Base-by-base conservation (phyloP, 2,329 filamentous ascomycete genomes). In the Epichloe sibirici region DNA sequence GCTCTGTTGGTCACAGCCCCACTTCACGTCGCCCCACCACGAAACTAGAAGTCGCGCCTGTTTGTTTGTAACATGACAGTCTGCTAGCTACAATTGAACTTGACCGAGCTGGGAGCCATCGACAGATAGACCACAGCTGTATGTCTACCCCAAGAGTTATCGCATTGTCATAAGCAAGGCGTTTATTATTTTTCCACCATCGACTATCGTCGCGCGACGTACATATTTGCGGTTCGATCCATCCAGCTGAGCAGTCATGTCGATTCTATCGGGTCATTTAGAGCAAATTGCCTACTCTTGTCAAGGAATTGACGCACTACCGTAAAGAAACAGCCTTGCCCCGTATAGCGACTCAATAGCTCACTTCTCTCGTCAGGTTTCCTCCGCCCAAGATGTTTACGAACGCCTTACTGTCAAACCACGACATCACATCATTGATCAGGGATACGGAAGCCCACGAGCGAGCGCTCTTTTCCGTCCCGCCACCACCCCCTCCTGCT, bases 401-500 rank as follows among this genome's bases (percentile, higher is more conserved):
- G 59, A 96, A 95, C 67, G 90, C 93, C 37, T 78, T 98, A 40
- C 82, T 97, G 48, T 83, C 85, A 53, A 83, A 83, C 59, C 85
- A 90, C 68, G 93, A 98, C 68, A 97, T 98, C 60, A 97, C 93
- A 4, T 81, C 88, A 12, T 74, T 98, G 47, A 96, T 98, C 63
- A 87, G 93, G 55, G 93, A 98, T 67, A 96, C 91, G 3, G 93
- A 98, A 69, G 73, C 86, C 23, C 91, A 97, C 71, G 93, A 98
- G 68, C 86, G 90, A 62, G 91, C 91, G 6, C 81, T 98, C 17
- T 98, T 97, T 73, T 94, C 91, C 39, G 84, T 95, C 0, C 90
- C 91, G 1, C 82, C 87, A 0, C 81, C 85, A 0, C 83, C 86
- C 0, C 81, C 86, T 1, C 77, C 63, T 42, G 71, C 62, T 49